Evolutionary conservation across 768 basidiomycete species (phyloP).

Genomic region (Termitomyces sp.): DNA sequence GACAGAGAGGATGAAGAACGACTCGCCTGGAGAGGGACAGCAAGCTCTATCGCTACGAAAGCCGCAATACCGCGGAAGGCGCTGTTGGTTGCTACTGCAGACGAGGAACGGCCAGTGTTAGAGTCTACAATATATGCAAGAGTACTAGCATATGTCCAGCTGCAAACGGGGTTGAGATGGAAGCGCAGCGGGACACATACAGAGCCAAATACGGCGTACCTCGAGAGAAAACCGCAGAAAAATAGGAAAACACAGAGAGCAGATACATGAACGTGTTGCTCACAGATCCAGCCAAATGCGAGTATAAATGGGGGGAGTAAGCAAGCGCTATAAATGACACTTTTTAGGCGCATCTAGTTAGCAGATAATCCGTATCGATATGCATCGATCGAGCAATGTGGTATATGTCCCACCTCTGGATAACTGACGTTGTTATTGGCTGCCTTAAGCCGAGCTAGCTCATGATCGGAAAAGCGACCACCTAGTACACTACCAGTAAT

Average conservation of each 20-base stretch:
- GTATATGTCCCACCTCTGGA: slow-evolving; percentile 55
- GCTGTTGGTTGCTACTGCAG: slow-evolving; percentile 73
- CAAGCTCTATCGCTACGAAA: slow-evolving; percentile 65
- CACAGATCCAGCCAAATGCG: slow-evolving; percentile 71
- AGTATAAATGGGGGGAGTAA: slow-evolving; percentile 56
- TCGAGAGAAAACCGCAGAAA: slow-evolving; percentile 63
- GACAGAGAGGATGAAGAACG: neutral
- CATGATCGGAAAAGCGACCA: slow-evolving; percentile 39
- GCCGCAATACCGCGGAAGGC: slow-evolving; percentile 66
- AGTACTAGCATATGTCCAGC: slow-evolving; percentile 59
- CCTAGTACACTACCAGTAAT: slow-evolving; percentile 37
- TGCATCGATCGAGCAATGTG: neutral
- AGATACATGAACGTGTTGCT: slow-evolving; percentile 56
- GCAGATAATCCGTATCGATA: neutral
- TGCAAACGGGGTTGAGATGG: slow-evolving; percentile 6
- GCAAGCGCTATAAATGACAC: slow-evolving; percentile 51
- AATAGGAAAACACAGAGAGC: slow-evolving; percentile 71
- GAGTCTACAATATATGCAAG: slow-evolving; percentile 86
- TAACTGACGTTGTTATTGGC: slow-evolving; percentile 35
- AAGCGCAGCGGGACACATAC: neutral
- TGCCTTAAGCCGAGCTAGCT: slow-evolving; percentile 29
- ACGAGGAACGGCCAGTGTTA: slow-evolving; percentile 74
- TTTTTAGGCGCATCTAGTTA: slow-evolving; percentile 64
- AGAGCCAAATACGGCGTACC: slow-evolving; percentile 39
- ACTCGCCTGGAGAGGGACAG: slow-evolving; percentile 64